Conservation (phyloP, 176 grass and related monocot genomes). For the Ampelocalamus luodianensis region DNA sequence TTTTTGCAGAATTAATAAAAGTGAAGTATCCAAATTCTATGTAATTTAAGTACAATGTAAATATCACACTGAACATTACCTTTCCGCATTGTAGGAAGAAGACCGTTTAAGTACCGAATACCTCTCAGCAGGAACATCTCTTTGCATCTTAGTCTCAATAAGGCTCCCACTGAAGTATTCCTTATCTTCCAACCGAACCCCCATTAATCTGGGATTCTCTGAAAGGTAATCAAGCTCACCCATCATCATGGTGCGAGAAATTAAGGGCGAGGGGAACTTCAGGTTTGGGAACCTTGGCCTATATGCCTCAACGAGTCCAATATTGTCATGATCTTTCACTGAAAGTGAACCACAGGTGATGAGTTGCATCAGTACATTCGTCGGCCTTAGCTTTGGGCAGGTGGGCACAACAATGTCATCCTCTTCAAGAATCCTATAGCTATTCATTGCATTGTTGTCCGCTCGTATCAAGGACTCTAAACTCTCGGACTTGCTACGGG, state of each 20-base stretch:
- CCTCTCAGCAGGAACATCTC: constrained; percentile 55
- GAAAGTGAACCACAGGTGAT: constrained; percentile 88
- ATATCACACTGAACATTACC: constrained; percentile 42
- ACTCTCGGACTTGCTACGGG: constrained; percentile 64
- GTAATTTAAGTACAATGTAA: not conserved
- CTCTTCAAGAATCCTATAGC: constrained; percentile 69
- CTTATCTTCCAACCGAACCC: constrained; percentile 72
- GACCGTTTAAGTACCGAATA: constrained; percentile 76
- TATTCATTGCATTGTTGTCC: constrained; percentile 47
- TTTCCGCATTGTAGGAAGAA: constrained; percentile 88
- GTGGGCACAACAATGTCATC: constrained; percentile 70
- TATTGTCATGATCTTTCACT: constrained; percentile 66
- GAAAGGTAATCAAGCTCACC: constrained; percentile 69
- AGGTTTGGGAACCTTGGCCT: constrained; percentile 70
- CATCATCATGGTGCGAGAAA: constrained; percentile 69
- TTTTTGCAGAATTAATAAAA: not conserved
- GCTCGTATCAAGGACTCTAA: constrained; percentile 82
- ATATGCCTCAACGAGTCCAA: constrained; percentile 63
- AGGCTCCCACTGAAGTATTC: constrained; percentile 93
- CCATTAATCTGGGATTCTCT: constrained; percentile 58
- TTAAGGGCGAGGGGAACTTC: constrained; percentile 65
- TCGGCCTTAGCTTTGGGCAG: constrained; percentile 64
- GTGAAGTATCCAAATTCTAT: not conserved
- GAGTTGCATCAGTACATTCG: constrained; percentile 84
- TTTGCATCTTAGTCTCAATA: constrained; percentile 75